Evolutionary conservation across 2,329 filamentous ascomycete genomes (phyloP), one percentile per base, ranked within the genome.

Genomic region (Colletotrichum falcatum): DNA sequence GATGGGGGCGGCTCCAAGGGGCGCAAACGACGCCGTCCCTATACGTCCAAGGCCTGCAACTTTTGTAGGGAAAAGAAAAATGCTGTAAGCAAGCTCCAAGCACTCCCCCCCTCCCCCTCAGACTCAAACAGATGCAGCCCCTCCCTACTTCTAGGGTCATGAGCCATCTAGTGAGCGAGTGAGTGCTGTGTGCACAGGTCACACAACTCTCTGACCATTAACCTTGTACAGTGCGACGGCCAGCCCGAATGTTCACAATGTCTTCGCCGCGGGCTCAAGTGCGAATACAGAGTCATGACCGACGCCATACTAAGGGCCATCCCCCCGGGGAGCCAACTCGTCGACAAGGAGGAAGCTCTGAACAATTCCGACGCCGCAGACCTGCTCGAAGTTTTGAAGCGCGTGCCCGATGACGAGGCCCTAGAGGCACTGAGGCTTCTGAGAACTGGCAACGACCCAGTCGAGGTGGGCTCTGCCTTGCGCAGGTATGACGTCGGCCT

Each of bases 11-110:
- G 20, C 16, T 42, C 55, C 23, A 18, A 20, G 26, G 9, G 35
- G 9, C 61, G 35, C n/a, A 64, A 64, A 14, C 35, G 51, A 23
- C 37, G 49, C 20, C 61, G 61, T 1, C 28, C 49, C 14, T 56
- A 64, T 20, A 33, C 33, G 2, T 12, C 61, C 5, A 64, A 37
- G 33, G 61, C 61, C 8, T 64, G 61, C 30, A 53, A 64, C n/a
- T 46, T 23, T 30, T 64, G 61, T 11, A 28, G 49, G 37, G n/a
- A 33, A 8, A 64, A 35, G 28, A 64, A 64, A 39, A 35, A 18
- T 12, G 61, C 61, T 6, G 61, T 64, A 28, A 20, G 61, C 33
- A n/a, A 28, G 4, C 20, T 23, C 14, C 20, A 8, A 14, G 30
- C 8, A 12, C 9, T 6, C 44, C n/a, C n/a, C 9, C 20, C 14